Evolutionary conservation across 2,329 filamentous ascomycete species (phyloP).

Genomic region (Coniella vitis): DNA sequence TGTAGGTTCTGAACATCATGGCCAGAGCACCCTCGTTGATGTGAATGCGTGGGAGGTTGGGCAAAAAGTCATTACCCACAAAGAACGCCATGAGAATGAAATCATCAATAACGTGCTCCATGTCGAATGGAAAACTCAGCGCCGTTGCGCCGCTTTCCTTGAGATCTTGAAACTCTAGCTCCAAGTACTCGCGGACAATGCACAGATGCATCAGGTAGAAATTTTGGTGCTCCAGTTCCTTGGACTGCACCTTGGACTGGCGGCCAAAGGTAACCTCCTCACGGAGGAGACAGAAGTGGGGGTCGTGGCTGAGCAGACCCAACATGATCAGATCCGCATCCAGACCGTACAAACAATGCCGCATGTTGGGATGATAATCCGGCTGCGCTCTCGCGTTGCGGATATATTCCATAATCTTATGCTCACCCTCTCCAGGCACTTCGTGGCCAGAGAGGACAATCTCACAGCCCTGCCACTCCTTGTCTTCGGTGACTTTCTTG

Average conservation of each 20-base stretch:
- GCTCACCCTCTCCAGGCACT: constrained; percentile 94
- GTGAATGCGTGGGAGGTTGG: constrained; percentile 90
- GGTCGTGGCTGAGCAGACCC: constrained; percentile 92
- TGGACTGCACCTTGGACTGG: constrained; percentile 78
- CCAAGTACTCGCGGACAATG: constrained; percentile 94
- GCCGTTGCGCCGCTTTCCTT: constrained; percentile 55
- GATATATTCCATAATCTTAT: constrained; percentile 99
- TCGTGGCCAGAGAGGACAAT: constrained; percentile 96
- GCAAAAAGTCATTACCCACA: constrained; percentile 97
- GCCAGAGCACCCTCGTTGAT: constrained; percentile 97
- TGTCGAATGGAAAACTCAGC: constrained; percentile 75
- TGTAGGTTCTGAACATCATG: constrained; percentile 97
- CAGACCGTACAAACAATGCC: constrained; percentile 93
- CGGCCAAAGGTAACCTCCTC: constrained; percentile 98
- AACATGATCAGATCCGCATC: constrained; percentile 99
- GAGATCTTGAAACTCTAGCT: constrained; percentile 92
- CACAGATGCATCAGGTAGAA: constrained; percentile 97
- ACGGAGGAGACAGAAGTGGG: constrained; percentile 92
- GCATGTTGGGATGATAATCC: constrained; percentile 84
- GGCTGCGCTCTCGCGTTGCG: constrained; percentile 93
- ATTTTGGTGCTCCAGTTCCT: constrained; percentile 97
- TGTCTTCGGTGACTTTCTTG: constrained; percentile 96
- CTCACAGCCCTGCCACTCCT: constrained; percentile 95
- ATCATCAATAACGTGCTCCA: constrained; percentile 96
- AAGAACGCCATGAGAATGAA: constrained; percentile 99